Conservation (phyloP, 768 basidiomycete genomes). For the Tylopilus sp. region DNA sequence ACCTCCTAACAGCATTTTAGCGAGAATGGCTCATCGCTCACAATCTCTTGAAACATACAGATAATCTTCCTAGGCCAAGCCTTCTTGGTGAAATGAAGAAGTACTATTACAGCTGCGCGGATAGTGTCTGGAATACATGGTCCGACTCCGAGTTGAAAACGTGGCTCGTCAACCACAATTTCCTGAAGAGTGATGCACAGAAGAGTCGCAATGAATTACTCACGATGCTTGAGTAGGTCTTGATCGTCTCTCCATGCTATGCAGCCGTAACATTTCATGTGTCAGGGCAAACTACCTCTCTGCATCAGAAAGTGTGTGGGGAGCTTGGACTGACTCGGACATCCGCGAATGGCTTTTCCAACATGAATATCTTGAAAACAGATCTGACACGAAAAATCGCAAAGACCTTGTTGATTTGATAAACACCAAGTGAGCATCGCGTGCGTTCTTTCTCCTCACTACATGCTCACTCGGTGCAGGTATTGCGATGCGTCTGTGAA, state of each 20-base stretch:
- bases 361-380: slow-evolving; percentile 57
- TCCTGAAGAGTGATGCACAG: slow-evolving; percentile 71
- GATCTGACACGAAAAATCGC: slow-evolving; percentile 54
- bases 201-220: slow-evolving; percentile 71
- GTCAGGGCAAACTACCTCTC: slow-evolving; percentile 65
- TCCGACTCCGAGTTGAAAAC: slow-evolving; percentile 68
- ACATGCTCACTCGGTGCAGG: slow-evolving; percentile 32
- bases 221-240: slow-evolving; percentile 60
- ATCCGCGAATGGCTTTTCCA: slow-evolving; percentile 72
- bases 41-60: slow-evolving; percentile 60
- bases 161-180: slow-evolving; percentile 75
- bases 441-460: no score
- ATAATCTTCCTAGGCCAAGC: slow-evolving; percentile 50
- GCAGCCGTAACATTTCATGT: neutral
- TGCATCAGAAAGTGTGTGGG: slow-evolving; percentile 57
- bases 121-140: slow-evolving; percentile 66
- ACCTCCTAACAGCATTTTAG: slow-evolving; percentile 34
- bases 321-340: slow-evolving; percentile 70
- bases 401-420: slow-evolving; percentile 76
- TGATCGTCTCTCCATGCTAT: neutral
- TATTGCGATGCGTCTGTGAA: slow-evolving; percentile 46
- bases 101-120: slow-evolving; percentile 67
- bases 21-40: slow-evolving; percentile 83
- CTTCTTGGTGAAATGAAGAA: slow-evolving; percentile 65
- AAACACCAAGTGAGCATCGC: slow-evolving; percentile 53